These are phyloP conservation scores for Boletus vinaceobasis DNA, from an alignment of 768 basidiomycete species.

Conservation along the genomic window DNA sequence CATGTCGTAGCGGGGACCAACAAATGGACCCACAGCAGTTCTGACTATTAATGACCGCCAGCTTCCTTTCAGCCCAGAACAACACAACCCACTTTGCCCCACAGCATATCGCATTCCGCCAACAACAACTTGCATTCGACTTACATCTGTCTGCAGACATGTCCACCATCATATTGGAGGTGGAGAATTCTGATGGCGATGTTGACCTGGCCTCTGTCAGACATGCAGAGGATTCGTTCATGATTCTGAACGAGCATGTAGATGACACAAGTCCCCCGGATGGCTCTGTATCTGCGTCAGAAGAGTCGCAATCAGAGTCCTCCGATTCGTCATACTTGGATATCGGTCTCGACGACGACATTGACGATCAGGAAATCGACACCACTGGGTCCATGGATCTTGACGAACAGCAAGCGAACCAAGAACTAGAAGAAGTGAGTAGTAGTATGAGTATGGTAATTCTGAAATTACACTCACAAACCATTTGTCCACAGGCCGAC, in stretches of 20 bases:
- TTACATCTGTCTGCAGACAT: not conserved
- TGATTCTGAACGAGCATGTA: not conserved
- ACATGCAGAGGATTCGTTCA: conserved; percentile 10
- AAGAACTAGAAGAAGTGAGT: conserved; percentile 17
- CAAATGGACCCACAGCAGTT: conserved; percentile 17
- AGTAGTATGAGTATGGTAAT: not conserved
- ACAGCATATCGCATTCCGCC: not conserved
- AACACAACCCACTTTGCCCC: not conserved
- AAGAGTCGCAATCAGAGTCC: conserved; percentile 14
- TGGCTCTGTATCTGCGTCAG: not conserved
- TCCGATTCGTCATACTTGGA: conserved; percentile 22
- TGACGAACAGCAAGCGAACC: conserved; percentile 6
- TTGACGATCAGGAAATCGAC: conserved; percentile 14
- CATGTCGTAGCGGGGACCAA: conserved; percentile 1
- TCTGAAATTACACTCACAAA: not conserved
- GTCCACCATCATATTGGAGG: conserved; percentile 17
- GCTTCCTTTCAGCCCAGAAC: not conserved
- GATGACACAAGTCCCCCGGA: conserved; percentile 4
- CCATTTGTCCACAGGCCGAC: conserved; percentile 14
- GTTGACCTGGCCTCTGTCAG: not conserved
- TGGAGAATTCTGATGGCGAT: conserved; percentile 8
- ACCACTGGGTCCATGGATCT: conserved; percentile 12
- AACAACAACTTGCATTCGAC: not conserved
- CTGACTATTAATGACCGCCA: conserved; percentile 5
- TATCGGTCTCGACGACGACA: conserved; percentile 12